These are phyloP conservation scores for Penicillium crystallinum DNA, from an alignment of 495 filamentous ascomycete genomes.

Conservation along the genomic window DNA sequence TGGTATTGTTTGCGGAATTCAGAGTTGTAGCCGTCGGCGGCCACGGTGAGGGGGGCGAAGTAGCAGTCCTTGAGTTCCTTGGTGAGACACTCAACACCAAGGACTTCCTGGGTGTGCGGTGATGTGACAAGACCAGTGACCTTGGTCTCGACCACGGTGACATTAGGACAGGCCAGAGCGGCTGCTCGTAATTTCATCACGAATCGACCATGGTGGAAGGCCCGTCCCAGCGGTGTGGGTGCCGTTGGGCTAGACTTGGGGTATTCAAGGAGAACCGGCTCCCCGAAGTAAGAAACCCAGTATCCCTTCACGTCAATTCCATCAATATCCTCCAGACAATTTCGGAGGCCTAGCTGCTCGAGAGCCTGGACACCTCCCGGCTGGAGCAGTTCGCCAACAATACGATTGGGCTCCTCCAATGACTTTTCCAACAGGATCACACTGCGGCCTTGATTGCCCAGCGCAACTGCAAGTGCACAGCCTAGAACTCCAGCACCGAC, in stretches of 20 bases:
- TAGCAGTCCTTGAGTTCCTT: constrained; percentile 61
- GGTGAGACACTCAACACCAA: constrained; percentile 70
- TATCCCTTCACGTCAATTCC: constrained; percentile 78
- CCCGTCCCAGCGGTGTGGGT: constrained; percentile 55
- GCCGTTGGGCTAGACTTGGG: constrained; percentile 30
- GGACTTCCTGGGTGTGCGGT: constrained; percentile 54
- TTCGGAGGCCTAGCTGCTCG: constrained; percentile 67
- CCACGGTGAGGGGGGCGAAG: constrained; percentile 80
- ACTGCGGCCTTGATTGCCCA: constrained; percentile 81
- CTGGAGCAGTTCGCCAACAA: constrained; percentile 92
- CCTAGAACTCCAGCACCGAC: constrained; percentile 89
- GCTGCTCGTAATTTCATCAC: constrained; percentile 68
- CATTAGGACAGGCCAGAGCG: constrained; percentile 60
- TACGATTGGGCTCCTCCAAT: constrained; percentile 91
- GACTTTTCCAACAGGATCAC: constrained; percentile 87
- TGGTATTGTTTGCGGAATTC: constrained; percentile 85
- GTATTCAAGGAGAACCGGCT: constrained; percentile 77
- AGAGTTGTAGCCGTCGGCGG: constrained; percentile 89
- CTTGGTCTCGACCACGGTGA: constrained; percentile 70
- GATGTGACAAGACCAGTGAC: constrained; percentile 57
- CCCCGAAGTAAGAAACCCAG: constrained; percentile 76
- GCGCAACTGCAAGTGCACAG: constrained; percentile 79
- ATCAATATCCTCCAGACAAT: constrained; percentile 88
- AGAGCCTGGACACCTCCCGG: constrained; percentile 84
- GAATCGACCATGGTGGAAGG: constrained; percentile 83